Evolutionary conservation across 805 yeast genomes (phyloP), one percentile per base, ranked within the genome.

Genomic region (Wickerhamiella australiensis): DNA sequence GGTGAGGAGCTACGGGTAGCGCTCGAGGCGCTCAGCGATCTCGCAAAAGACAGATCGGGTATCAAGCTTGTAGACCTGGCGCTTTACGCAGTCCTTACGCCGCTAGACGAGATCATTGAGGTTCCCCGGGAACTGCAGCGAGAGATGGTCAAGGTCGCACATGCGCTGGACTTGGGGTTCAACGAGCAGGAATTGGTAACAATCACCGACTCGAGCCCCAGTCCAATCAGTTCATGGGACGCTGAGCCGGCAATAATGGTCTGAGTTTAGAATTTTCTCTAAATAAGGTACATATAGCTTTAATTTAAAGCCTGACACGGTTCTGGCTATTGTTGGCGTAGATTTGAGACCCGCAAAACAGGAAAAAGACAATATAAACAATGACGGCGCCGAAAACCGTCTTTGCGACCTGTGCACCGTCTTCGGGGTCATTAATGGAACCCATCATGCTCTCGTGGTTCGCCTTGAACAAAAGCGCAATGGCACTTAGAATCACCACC

Each of bases 371-470:
- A 50, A 79, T 66, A 65, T 90, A 90, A 9, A 90, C 87, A 51
- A 82, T 63, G 7, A 88, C 96, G 22, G 97, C 96, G 46, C 87
- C 81, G 68, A 82, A 82, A 22, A 90, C 81, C 3, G 97, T 92
- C 56, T 77, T 77, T 25, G 97, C 95, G 36, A 90, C 97, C 26
- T 92, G 95, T 54, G 79, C 78, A 13, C 97, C 97, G 62, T 92
- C 92, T 57, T 77, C 85, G 12, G 98, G 98, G 62, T 88, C 95
- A 57, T 73, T 79, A 53, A 79, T 78, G 36, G 95, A 84, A 3
- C 98, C 98, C 70, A 87, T 80, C 83, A 90, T 81, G 18, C 94
- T 75, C 68, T 90, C 97, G 64, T 85, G 94, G 56, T 79, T 84
- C 31, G 70, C 70, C 57, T 82, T 72, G 71, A 92, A 90, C 55